Percentiles rank a stretch among this genome's conserved stretches.
Conservation (phyloP, 1,139 yeast species). For the Yarrowia galli region DNA sequence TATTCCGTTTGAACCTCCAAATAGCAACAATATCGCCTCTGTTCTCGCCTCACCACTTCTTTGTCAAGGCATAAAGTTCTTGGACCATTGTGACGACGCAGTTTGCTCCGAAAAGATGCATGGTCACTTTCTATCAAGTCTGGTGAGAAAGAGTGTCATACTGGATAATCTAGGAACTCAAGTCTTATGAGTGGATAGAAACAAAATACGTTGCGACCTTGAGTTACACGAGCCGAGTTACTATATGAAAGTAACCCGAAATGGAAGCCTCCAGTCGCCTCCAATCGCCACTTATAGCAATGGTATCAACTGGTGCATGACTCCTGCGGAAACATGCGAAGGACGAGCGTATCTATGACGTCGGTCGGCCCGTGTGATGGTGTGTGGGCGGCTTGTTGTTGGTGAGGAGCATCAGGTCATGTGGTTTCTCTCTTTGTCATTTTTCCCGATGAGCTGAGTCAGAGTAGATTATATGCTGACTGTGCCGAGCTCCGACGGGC, state of each 20-base stretch:
- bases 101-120: constrained; percentile 30
- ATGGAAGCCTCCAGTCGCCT: too few species aligned
- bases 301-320: not conserved
- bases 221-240: not conserved
- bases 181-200: too few species aligned
- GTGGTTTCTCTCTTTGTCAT: constrained; percentile 1
- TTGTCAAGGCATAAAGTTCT: constrained; percentile 13
- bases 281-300: constrained; percentile 7
- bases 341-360: constrained; percentile 13
- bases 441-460: constrained; percentile 3
- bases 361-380: constrained; percentile 1
- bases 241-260: too few species aligned
- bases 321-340: constrained; percentile 1
- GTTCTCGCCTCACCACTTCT: not conserved
- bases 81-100: constrained; percentile 8
- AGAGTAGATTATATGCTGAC: too few species aligned
- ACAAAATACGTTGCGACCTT: too few species aligned
- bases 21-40: too few species aligned
- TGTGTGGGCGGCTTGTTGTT: too few species aligned
- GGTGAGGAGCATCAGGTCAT: constrained; percentile 5
- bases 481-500: too few species aligned
- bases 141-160: too few species aligned
- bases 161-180: too few species aligned
- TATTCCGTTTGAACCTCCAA: too few species aligned
- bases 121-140: too few species aligned